phyloP scores from a whole-genome alignment of 306 rosid species.

The Rubus parviflorus region DNA sequence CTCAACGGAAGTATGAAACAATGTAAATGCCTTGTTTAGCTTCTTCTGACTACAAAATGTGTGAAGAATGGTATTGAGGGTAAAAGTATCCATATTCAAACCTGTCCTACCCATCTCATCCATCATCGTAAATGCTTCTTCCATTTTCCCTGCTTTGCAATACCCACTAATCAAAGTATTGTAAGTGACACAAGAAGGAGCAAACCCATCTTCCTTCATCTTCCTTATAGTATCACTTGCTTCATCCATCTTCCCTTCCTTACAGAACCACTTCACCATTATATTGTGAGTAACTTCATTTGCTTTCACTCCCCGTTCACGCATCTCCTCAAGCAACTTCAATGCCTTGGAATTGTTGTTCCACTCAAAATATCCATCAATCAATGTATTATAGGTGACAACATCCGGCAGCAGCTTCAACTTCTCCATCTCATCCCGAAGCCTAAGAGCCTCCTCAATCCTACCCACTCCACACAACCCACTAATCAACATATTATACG shows the following conservation, averaged over 20 bases:
- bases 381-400: slow-evolving; percentile 84
- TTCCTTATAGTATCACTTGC: slow-evolving; percentile 41
- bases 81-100: slow-evolving; percentile 54
- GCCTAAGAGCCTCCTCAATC: slow-evolving; percentile 65
- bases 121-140: slow-evolving; percentile 70
- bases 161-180: slow-evolving; percentile 69
- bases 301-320: slow-evolving; percentile 48
- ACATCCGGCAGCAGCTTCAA: slow-evolving; percentile 61
- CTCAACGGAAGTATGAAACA: slow-evolving; percentile 46
- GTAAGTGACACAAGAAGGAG: slow-evolving; percentile 67
- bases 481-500: slow-evolving; percentile 67
- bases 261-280: slow-evolving; percentile 77
- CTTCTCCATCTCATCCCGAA: slow-evolving; percentile 68
- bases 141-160: slow-evolving; percentile 69
- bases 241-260: slow-evolving; percentile 70
- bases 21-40: slow-evolving; percentile 61
- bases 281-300: slow-evolving; percentile 72
- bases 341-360: slow-evolving; percentile 43
- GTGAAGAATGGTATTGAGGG: slow-evolving; percentile 66
- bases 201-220: slow-evolving; percentile 69
- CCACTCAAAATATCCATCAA: slow-evolving; percentile 61
- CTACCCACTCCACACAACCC: slow-evolving; percentile 72
- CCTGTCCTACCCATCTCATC: slow-evolving; percentile 70
- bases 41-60: slow-evolving; percentile 61
- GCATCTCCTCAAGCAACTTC: slow-evolving; percentile 62